Conservation (phyloP, 805 yeast genomes). For the Vanderwaltozyma polyspora region DNA sequence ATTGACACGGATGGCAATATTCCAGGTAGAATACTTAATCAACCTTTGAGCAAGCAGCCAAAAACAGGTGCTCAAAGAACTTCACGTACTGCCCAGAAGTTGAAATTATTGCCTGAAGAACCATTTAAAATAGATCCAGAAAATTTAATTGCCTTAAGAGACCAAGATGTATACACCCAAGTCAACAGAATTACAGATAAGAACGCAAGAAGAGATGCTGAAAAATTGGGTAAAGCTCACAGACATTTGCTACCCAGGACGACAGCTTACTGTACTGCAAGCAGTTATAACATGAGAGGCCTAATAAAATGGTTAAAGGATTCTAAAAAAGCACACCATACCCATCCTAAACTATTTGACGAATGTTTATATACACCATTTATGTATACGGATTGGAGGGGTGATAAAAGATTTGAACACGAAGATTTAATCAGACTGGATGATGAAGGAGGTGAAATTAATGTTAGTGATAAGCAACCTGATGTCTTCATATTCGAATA, state of each 20-base stretch:
- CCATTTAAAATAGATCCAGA: slow-evolving; percentile 23
- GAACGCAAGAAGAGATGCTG: slow-evolving; percentile 89
- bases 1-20: too few relatives aligned
- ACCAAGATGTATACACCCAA: slow-evolving; percentile 65
- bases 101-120: slow-evolving; percentile 60
- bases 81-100: slow-evolving; percentile 61
- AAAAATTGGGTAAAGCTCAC: slow-evolving; percentile 66
- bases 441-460: slow-evolving; percentile 93
- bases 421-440: slow-evolving; percentile 57
- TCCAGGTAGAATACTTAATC: too few relatives aligned
- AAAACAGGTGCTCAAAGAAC: slow-evolving; percentile 56
- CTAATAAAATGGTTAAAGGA: slow-evolving; percentile 76
- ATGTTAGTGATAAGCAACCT: slow-evolving; percentile 62
- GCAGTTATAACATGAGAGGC: slow-evolving; percentile 83
- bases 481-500: slow-evolving; percentile 88
- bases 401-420: slow-evolving; percentile 33
- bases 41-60: too few relatives aligned
- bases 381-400: slow-evolving; percentile 67
- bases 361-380: slow-evolving; percentile 93
- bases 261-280: slow-evolving; percentile 93
- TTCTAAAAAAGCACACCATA: slow-evolving; percentile 57
- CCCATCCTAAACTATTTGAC: slow-evolving; percentile 81
- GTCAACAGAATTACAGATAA: slow-evolving; percentile 74
- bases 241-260: slow-evolving; percentile 82
- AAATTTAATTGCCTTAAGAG: slow-evolving; percentile 7